Evolutionary conservation across 768 basidiomycete genomes (phyloP).

Genomic region (Crucibulum laeve): DNA sequence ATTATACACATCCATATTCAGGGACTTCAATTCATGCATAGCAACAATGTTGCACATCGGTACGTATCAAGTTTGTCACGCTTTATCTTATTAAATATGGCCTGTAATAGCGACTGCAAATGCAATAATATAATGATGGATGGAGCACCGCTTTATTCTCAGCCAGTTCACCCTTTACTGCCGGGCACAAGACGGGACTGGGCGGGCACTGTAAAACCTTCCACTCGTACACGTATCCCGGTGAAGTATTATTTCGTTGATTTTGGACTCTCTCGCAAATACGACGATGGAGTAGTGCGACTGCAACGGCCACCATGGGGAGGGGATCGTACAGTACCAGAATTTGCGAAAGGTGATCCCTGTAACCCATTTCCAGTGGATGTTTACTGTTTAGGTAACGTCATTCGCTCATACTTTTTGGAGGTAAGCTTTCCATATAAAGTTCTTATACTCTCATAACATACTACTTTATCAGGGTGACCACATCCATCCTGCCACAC

Average conservation of each 20-base stretch:
- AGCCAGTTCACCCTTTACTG: background rate
- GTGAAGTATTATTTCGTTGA: slow-evolving; percentile 19
- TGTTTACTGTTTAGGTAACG: slow-evolving; percentile 27
- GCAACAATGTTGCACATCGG: slow-evolving; percentile 25
- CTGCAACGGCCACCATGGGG: slow-evolving; percentile 4
- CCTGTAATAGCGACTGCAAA: background rate
- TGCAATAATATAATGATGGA: slow-evolving; percentile 14
- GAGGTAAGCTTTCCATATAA: slow-evolving; percentile 9
- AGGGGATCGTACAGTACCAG: slow-evolving; percentile 27
- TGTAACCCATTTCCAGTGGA: slow-evolving; percentile 25
- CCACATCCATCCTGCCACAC: background rate
- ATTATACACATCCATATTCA: slow-evolving; percentile 6
- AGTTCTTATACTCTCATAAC: background rate
- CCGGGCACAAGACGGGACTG: background rate
- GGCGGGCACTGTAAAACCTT: slow-evolving; percentile 5
- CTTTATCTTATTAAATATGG: no score
- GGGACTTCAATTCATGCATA: slow-evolving; percentile 29
- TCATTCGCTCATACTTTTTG: slow-evolving; percentile 18
- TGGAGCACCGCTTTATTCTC: slow-evolving; percentile 7
- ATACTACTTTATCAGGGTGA: background rate
- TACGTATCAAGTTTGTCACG: no score
- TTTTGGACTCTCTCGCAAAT: slow-evolving; percentile 17
- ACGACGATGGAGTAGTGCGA: slow-evolving; percentile 2
- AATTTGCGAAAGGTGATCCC: slow-evolving; percentile 13
- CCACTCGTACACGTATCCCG: slow-evolving; percentile 12